A percentile compares a stretch with the other conserved stretches of the same genome.
phyloP scores from a whole-genome alignment of 768 basidiomycete genomes.

The Sporobolomyces pararoseus region DNA sequence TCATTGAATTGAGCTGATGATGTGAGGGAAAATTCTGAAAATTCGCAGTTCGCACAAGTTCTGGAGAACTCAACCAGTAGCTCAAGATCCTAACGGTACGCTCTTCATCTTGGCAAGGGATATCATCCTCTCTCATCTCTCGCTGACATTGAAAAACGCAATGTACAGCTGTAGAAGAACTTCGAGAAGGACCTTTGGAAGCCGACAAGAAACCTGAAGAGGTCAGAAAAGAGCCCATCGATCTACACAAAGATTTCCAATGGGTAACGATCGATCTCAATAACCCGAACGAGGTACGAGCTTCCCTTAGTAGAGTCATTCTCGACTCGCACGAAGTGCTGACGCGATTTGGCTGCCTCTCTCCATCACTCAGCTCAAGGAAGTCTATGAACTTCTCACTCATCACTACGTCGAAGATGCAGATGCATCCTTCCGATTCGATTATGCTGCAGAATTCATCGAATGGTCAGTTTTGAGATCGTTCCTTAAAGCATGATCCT shows the following conservation, averaged over 20 bases:
- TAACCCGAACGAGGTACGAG: conserved; percentile 65
- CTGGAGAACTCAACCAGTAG: conserved; percentile 96
- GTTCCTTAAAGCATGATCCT: too few species aligned
- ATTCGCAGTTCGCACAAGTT: conserved; percentile 57
- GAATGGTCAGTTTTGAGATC: conserved; percentile 62
- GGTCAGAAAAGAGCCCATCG: conserved; percentile 81
- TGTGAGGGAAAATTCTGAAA: too few species aligned
- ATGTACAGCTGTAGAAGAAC: conserved; percentile 57
- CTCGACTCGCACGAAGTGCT: too few species aligned
- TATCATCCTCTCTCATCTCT: background rate
- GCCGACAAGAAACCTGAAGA: conserved; percentile 68
- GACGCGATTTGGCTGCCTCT: too few species aligned
- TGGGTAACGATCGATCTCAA: conserved; percentile 80
- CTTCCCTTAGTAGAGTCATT: too few species aligned
- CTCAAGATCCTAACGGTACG: conserved; percentile 63
- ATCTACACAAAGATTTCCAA: conserved; percentile 85
- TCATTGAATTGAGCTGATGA: too few species aligned
- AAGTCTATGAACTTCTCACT: conserved; percentile 85
- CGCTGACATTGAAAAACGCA: background rate
- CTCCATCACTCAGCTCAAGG: conserved; percentile 64
- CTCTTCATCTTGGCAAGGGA: too few species aligned
- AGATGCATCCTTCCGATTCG: conserved; percentile 91
- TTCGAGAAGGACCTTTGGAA: conserved; percentile 79
- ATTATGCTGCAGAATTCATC: conserved; percentile 90
- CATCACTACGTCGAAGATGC: conserved; percentile 95